Conservation (phyloP, 495 filamentous ascomycete genomes). For the Immersiella caudata region DNA sequence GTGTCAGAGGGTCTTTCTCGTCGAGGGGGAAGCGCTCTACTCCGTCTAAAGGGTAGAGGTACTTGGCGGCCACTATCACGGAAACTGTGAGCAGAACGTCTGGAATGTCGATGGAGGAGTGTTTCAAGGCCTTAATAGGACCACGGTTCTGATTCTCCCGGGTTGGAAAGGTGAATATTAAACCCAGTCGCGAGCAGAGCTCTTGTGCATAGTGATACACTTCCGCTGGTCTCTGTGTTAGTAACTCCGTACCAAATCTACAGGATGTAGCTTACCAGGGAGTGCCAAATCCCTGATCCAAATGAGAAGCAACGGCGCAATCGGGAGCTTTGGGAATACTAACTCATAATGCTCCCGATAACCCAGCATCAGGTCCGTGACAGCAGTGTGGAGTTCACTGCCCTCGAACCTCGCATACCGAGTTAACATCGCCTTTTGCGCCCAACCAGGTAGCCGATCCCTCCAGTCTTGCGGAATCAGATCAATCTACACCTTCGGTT, state of each 20-base stretch:
- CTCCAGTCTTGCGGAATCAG: conserved; percentile 68
- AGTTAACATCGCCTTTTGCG: conserved; percentile 57
- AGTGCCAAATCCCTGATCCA: conserved; percentile 75
- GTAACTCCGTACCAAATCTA: background rate
- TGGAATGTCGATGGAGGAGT: conserved; percentile 55
- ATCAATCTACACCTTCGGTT: conserved; percentile 38
- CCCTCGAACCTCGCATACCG: conserved; percentile 49
- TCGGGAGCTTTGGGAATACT: conserved; percentile 71
- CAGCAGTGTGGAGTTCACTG: conserved; percentile 64
- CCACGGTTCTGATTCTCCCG: conserved; percentile 27
- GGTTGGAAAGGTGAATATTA: conserved; percentile 59
- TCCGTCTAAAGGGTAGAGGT: conserved; percentile 75
- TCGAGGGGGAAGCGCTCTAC: conserved; percentile 58
- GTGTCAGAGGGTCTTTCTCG: conserved; percentile 60
- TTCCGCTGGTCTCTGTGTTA: conserved; percentile 52
- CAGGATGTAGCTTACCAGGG: conserved; percentile 62
- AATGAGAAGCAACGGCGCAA: conserved; percentile 64
- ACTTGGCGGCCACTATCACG: conserved; percentile 76
- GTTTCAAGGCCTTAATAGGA: conserved; percentile 1
- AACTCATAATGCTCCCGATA: conserved; percentile 70
- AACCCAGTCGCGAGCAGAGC: conserved; percentile 58
- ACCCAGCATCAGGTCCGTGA: conserved; percentile 62
- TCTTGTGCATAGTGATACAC: conserved; percentile 64
- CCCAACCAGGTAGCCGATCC: conserved; percentile 63
- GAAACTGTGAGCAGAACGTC: conserved; percentile 72